A percentile compares a stretch with the other conserved stretches of the same genome.
Evolutionary conservation across 1,284 basidiomycete species (phyloP).

Genomic region (Boletus holoroseus): DNA sequence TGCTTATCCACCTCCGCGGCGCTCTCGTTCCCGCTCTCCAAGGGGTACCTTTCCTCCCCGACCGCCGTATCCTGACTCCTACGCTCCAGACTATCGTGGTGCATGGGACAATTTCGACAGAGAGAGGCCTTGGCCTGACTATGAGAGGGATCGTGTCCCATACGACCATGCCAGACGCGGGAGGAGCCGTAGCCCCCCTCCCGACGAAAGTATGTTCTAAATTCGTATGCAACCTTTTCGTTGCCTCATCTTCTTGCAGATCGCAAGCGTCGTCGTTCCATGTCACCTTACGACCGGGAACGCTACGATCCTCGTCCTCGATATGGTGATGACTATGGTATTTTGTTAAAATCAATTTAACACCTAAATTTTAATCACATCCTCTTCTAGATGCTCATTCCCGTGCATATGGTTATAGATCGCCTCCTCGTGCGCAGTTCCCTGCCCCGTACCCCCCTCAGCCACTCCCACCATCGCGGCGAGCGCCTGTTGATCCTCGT

Average conservation of each 20-base stretch:
- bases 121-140: slow-evolving; percentile 58
- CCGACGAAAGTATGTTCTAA: slow-evolving; percentile 57
- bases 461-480: slow-evolving; percentile 37
- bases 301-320: slow-evolving; percentile 76
- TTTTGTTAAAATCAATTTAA: slow-evolving; percentile 2
- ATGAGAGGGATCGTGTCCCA: slow-evolving; percentile 61
- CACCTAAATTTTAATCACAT: slow-evolving; percentile 9
- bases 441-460: slow-evolving; percentile 40
- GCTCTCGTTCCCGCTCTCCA: slow-evolving; percentile 75
- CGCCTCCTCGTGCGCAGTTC: slow-evolving; percentile 53
- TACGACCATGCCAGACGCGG: slow-evolving; percentile 59
- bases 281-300: slow-evolving; percentile 78
- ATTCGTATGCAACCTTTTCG: background rate
- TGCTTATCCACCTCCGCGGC: slow-evolving; percentile 64
- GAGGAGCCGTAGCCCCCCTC: slow-evolving; percentile 66
- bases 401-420: slow-evolving; percentile 55
- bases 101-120: slow-evolving; percentile 69
- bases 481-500: slow-evolving; percentile 74
- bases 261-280: slow-evolving; percentile 78
- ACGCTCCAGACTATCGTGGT: slow-evolving; percentile 50
- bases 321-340: slow-evolving; percentile 76
- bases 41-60: slow-evolving; percentile 50
- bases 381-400: slow-evolving; percentile 53
- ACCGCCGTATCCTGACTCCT: slow-evolving; percentile 53
- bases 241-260: slow-evolving; percentile 35